Evolutionary conservation across 768 basidiomycete genomes (phyloP).

Genomic region (Mycena epipterygia): DNA sequence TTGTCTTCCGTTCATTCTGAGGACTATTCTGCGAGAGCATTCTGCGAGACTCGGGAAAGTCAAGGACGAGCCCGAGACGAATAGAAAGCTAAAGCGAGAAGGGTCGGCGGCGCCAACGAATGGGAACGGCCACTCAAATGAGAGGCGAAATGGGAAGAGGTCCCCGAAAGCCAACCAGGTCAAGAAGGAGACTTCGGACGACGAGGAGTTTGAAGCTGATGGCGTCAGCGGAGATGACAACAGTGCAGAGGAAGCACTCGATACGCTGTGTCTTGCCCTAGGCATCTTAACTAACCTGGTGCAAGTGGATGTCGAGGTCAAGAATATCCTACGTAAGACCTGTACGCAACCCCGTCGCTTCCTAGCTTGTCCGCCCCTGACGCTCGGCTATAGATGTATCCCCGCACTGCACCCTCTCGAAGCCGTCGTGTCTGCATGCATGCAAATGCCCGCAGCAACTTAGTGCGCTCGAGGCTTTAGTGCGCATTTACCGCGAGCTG

Average conservation of each 20-base stretch:
- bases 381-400: conserved; percentile 13
- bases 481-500: conserved; percentile 61
- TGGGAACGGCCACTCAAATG: conserved; percentile 2
- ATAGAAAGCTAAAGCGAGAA: conserved; percentile 35
- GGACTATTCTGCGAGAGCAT: conserved; percentile 60
- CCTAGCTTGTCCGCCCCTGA: neutral
- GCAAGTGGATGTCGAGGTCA: conserved; percentile 66
- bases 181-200: conserved; percentile 28
- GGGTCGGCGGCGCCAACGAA: conserved; percentile 1
- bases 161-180: conserved; percentile 27
- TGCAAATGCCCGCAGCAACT: conserved; percentile 67
- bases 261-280: conserved; percentile 80
- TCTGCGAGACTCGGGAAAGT: conserved; percentile 35
- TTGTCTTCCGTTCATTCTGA: conserved; percentile 62
- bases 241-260: conserved; percentile 62
- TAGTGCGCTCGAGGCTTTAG: conserved; percentile 66
- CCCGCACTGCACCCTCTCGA: conserved; percentile 58
- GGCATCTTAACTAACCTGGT: conserved; percentile 84
- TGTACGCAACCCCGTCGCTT: conserved; percentile 55
- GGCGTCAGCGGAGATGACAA: conserved; percentile 36
- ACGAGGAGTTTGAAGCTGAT: conserved; percentile 30
- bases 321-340: conserved; percentile 59
- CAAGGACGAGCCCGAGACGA: conserved; percentile 33
- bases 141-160: conserved; percentile 15
- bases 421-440: conserved; percentile 60